Evolutionary conservation across 164 flowering plant species (phyloP).

Genomic region (Paratinospora sagittata): DNA sequence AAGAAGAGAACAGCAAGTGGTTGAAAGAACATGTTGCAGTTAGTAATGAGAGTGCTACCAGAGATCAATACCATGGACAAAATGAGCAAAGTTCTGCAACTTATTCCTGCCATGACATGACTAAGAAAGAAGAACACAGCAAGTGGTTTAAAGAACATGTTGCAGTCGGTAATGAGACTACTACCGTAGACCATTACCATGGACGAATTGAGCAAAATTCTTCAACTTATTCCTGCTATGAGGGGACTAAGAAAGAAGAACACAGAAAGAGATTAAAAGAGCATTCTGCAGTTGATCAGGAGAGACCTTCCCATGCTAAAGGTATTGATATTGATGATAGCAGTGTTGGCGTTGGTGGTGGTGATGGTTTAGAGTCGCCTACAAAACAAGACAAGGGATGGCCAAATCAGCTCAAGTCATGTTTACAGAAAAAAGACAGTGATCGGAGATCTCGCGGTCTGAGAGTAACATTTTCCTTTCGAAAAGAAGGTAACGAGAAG

Average conservation of each 20-base stretch:
- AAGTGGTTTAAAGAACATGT: neutral
- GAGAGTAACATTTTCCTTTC: slow-evolving; percentile 27
- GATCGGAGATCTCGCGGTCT: slow-evolving; percentile 16
- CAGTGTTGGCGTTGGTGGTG: neutral
- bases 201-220: neutral
- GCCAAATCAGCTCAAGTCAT: slow-evolving; percentile 23
- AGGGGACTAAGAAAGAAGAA: neutral
- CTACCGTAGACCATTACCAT: neutral
- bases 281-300: neutral
- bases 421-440: slow-evolving; percentile 29
- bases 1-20: neutral
- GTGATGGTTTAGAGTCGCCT: neutral
- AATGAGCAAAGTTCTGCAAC: neutral
- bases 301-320: neutral
- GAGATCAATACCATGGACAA: neutral
- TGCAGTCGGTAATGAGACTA: neutral
- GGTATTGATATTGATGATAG: neutral
- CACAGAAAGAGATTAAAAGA: neutral
- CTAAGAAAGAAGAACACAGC: neutral
- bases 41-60: neutral
- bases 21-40: neutral
- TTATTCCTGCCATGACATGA: neutral
- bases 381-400: neutral
- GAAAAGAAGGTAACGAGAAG: slow-evolving; percentile 22
- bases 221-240: neutral